Percentiles rank a stretch among this genome's conserved stretches.
Evolutionary conservation across 148 eudicot species (phyloP).

Genomic region (Nepenthes mirabilis): DNA sequence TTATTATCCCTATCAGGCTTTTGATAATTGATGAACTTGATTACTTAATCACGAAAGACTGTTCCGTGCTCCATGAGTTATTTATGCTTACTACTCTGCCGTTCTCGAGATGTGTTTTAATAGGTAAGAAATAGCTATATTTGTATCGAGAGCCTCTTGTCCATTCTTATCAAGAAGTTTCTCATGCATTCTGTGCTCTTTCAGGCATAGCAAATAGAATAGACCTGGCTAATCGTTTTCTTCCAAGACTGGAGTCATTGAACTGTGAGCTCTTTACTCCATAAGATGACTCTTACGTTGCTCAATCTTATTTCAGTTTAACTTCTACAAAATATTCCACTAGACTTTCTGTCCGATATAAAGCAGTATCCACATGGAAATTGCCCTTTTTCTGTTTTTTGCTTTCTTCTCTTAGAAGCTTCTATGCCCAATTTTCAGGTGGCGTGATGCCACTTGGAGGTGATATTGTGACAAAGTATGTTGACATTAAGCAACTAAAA

Average conservation of each 20-base stretch:
- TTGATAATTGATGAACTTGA: constrained; percentile 78
- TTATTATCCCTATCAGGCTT: constrained; percentile 28
- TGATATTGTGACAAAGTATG: too few relatives aligned
- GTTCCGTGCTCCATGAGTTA: constrained; percentile 80
- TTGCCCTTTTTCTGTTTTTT: too few relatives aligned
- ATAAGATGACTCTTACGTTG: too few relatives aligned
- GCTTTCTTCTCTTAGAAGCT: too few relatives aligned
- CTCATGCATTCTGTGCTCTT: constrained; percentile 11
- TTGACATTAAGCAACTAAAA: too few relatives aligned
- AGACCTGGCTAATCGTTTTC: constrained; percentile 86
- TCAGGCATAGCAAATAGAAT: constrained; percentile 88
- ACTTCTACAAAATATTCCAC: too few relatives aligned
- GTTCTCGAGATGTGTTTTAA: constrained; percentile 62
- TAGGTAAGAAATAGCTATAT: constrained; percentile 30
- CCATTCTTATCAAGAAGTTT: not conserved
- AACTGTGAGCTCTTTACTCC: constrained; percentile 44
- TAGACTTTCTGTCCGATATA: too few relatives aligned
- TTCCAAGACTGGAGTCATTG: constrained; percentile 68
- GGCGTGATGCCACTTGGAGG: too few relatives aligned
- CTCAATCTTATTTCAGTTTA: too few relatives aligned
- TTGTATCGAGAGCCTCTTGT: not conserved
- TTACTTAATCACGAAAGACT: constrained; percentile 77
- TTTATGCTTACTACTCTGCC: constrained; percentile 85
- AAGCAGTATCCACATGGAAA: too few relatives aligned
- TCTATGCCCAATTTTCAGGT: too few relatives aligned